Evolutionary conservation across 73 alveolate species (phyloP).

Genomic region (Breviolum minutum): DNA sequence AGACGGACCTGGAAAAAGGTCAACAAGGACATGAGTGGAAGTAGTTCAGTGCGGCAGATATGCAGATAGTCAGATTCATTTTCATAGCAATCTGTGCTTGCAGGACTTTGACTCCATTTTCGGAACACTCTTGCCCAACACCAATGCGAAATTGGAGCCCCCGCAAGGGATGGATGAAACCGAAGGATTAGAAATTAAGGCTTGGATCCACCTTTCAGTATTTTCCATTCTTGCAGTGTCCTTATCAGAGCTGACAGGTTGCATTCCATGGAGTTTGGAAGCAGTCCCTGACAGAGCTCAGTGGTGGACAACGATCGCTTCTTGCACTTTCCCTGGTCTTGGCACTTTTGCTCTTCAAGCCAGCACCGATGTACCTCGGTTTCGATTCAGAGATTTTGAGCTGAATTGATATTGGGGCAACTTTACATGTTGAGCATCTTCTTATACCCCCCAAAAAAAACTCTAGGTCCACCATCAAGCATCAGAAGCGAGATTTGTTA

Average conservation of each 20-base stretch:
- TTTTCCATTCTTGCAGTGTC: slow-evolving; percentile 40
- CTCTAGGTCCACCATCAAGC: neutral
- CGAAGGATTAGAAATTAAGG: slow-evolving; percentile 73
- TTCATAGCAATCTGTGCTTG: no score
- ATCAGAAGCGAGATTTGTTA: neutral
- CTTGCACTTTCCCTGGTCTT: slow-evolving; percentile 98
- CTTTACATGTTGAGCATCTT: slow-evolving; percentile 92
- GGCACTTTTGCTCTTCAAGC: slow-evolving; percentile 96
- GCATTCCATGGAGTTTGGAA: slow-evolving; percentile 98
- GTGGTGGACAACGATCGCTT: slow-evolving; percentile 97
- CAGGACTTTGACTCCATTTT: slow-evolving; percentile 92
- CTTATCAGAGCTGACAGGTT: slow-evolving; percentile 96
- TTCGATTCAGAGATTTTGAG: neutral
- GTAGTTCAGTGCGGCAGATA: no score
- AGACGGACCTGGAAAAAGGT: slow-evolving; percentile 91
- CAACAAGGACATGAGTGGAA: slow-evolving; percentile 44
- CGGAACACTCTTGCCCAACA: slow-evolving; percentile 78
- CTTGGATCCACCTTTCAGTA: neutral
- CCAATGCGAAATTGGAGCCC: slow-evolving; percentile 88
- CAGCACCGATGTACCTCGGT: slow-evolving; percentile 46
- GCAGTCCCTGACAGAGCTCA: slow-evolving; percentile 81
- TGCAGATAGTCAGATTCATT: no score
- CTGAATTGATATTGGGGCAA: slow-evolving; percentile 95
- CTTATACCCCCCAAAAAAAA: neutral
- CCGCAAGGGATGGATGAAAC: slow-evolving; percentile 93